Percentiles rank a stretch among this genome's conserved stretches.
Evolutionary conservation across 768 basidiomycete genomes (phyloP).

Genomic region (Leccinum subtestaceum): DNA sequence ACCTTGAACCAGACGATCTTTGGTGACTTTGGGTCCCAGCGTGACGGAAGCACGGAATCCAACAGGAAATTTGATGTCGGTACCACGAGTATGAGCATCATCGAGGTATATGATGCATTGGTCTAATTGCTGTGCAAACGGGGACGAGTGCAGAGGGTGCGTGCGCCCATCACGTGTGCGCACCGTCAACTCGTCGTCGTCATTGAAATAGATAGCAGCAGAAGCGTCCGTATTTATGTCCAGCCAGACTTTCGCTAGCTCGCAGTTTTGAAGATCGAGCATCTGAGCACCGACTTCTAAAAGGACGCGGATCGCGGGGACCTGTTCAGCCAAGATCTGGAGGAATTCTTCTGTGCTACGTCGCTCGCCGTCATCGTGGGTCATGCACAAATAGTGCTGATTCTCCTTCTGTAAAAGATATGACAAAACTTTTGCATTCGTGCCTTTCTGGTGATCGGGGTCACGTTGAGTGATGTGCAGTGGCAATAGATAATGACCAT

Average conservation of each 20-base stretch:
- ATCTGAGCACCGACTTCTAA: slow-evolving; percentile 57
- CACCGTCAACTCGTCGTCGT: slow-evolving; percentile 29
- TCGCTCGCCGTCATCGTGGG: not conserved
- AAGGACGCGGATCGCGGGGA: slow-evolving; percentile 40
- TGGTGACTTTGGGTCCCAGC: slow-evolving; percentile 35
- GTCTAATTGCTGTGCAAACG: slow-evolving; percentile 25
- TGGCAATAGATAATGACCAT: slow-evolving; percentile 36
- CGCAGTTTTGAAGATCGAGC: slow-evolving; percentile 42
- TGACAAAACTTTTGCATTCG: slow-evolving; percentile 39
- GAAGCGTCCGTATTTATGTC: not conserved
- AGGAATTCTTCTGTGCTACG: slow-evolving; percentile 16
- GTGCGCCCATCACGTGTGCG: slow-evolving; percentile 18
- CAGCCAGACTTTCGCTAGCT: slow-evolving; percentile 44
- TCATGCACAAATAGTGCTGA: slow-evolving; percentile 10
- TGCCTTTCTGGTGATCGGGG: slow-evolving; percentile 27
- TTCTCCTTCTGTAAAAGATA: slow-evolving; percentile 27
- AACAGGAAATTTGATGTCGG: slow-evolving; percentile 34
- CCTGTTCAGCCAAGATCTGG: slow-evolving; percentile 28
- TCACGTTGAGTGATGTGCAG: slow-evolving; percentile 30
- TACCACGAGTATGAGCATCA: slow-evolving; percentile 38
- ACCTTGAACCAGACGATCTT: slow-evolving; percentile 28
- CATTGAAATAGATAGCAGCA: slow-evolving; percentile 29
- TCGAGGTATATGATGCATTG: slow-evolving; percentile 37
- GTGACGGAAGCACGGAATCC: slow-evolving; percentile 34
- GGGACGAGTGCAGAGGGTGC: slow-evolving; percentile 27